A percentile compares a stretch with the other conserved stretches of the same genome.
Conservation (phyloP, 2,329 filamentous ascomycete species). For the Xylogone sp. region DNA sequence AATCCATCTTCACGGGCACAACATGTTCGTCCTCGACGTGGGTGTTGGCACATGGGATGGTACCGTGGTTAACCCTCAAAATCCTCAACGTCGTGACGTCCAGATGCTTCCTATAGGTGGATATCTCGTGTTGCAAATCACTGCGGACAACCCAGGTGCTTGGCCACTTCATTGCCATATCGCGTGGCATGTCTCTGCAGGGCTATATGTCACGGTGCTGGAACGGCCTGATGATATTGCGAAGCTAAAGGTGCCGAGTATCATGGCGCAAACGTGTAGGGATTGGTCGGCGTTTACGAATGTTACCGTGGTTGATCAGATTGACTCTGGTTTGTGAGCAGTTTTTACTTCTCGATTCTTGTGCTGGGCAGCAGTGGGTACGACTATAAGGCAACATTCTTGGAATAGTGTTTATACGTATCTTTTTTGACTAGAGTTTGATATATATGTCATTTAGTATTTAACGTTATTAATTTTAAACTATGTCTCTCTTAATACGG, state of each 20-base stretch:
- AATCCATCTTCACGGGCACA: conserved; percentile 61
- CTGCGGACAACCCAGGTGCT: conserved; percentile 44
- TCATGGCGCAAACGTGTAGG: conserved; percentile 49
- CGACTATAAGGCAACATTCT: no score
- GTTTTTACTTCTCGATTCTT: no score
- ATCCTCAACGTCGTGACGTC: conserved; percentile 47
- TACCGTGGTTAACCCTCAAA: conserved; percentile 34
- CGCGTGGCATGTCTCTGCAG: conserved; percentile 42
- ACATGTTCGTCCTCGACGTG: conserved; percentile 62
- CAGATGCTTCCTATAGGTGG: conserved; percentile 37
- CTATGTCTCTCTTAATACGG: no score
- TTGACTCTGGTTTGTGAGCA: conserved; percentile 30
- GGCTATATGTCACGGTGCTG: conserved; percentile 32
- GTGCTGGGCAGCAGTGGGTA: no score
- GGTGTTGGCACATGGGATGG: conserved; percentile 22
- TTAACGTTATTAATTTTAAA: no score
- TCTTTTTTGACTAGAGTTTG: no score
- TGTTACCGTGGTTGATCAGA: conserved; percentile 42
- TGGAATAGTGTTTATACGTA: no score
- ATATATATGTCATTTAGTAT: no score
- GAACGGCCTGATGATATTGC: conserved; percentile 31
- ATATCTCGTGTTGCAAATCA: conserved; percentile 39
- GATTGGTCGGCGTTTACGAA: conserved; percentile 49
- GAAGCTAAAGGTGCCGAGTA: conserved; percentile 39
- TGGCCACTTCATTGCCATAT: conserved; percentile 46